Evolutionary conservation across 2,329 filamentous ascomycete species (phyloP).

Genomic region (Dactylella cylindrospora): DNA sequence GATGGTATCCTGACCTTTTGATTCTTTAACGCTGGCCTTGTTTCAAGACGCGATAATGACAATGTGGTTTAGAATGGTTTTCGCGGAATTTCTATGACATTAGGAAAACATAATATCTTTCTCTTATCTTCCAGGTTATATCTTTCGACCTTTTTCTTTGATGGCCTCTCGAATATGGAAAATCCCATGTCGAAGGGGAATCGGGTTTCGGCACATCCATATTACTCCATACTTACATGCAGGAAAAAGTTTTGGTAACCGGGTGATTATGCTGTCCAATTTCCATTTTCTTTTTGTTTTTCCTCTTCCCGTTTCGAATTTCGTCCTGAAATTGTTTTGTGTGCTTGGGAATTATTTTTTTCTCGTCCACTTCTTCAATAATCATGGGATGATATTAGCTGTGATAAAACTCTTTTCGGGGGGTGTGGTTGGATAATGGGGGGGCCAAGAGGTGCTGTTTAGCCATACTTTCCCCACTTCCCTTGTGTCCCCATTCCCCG

Average conservation of each 20-base stretch:
- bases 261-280: background rate
- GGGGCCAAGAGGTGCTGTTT: constrained; percentile 23
- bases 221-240: too few relatives aligned
- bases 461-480: constrained; percentile 32
- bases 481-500: constrained; percentile 41
- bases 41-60: constrained; percentile 32
- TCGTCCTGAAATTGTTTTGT: constrained; percentile 25
- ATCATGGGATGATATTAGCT: constrained; percentile 20
- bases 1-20: background rate
- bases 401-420: background rate
- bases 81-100: constrained; percentile 40
- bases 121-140: constrained; percentile 22
- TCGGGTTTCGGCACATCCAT: too few relatives aligned
- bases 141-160: too few relatives aligned
- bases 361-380: background rate
- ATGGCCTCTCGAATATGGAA: too few relatives aligned
- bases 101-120: constrained; percentile 32
- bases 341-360: constrained; percentile 1
- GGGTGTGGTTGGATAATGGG: constrained; percentile 8
- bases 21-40: constrained; percentile 12
- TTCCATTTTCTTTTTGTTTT: constrained; percentile 1
- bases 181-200: too few relatives aligned
- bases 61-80: background rate
- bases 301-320: constrained; percentile 14
- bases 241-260: background rate